Conservation (phyloP, 805 yeast species). For the Torulaspora delbrueckii region DNA sequence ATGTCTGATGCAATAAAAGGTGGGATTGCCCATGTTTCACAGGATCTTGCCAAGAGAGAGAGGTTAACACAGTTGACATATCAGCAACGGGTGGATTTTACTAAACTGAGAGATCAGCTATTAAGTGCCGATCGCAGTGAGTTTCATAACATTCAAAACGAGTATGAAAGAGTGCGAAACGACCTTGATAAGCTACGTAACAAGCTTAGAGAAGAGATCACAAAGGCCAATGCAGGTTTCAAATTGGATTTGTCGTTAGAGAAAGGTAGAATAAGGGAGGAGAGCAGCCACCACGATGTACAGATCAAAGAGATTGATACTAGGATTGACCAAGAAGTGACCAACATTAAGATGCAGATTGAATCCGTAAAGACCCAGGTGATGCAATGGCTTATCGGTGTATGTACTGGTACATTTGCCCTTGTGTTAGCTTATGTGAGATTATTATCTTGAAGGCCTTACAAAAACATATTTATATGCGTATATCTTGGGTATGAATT, state of each 20-base stretch:
- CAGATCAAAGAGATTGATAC: conserved; percentile 94
- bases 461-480: conserved; percentile 2
- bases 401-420: conserved; percentile 96
- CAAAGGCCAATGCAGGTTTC: conserved; percentile 84
- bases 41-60: conserved; percentile 80
- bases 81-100: conserved; percentile 95
- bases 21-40: conserved; percentile 68
- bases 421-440: conserved; percentile 87
- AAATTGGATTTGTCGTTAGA: conserved; percentile 86
- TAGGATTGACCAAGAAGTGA: conserved; percentile 89
- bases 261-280: conserved; percentile 93
- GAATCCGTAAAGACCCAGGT: conserved; percentile 95
- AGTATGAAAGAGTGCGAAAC: conserved; percentile 76
- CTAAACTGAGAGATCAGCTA: conserved; percentile 86
- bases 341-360: conserved; percentile 91
- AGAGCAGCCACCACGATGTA: conserved; percentile 84
- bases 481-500: neutral
- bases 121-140: conserved; percentile 85
- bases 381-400: conserved; percentile 97
- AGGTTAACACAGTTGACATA: conserved; percentile 78
- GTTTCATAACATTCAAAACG: conserved; percentile 73
- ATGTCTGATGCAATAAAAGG: conserved; percentile 73
- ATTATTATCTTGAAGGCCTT: conserved; percentile 48
- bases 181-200: conserved; percentile 85
- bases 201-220: conserved; percentile 82